Evolutionary conservation across 106 monocot species (phyloP), one percentile per base, ranked within the genome.

Genomic region (Chionographis japonica): DNA sequence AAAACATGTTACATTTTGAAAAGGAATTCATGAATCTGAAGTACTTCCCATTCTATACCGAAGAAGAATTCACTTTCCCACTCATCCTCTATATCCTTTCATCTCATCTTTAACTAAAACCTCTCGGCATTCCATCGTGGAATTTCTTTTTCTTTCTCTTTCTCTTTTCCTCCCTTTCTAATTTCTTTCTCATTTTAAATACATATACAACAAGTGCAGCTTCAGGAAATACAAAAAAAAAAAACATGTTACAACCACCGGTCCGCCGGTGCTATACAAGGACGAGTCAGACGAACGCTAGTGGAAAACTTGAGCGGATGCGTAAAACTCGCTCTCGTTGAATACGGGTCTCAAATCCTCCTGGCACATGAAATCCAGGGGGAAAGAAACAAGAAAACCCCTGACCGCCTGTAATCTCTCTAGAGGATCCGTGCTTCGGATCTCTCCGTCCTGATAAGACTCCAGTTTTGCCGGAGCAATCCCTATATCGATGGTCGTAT

Each of bases 281-380:
- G 13, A 56, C 8, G 14, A 15, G 42, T 35, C 37, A 14, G 15
- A 14, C 14, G 13, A 40, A 38, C 53, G 0, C 73, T 81, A 98
- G 74, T 98, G 83, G 68, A 93, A 98, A 70, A 98, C 98, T 78
- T 98, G 92, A 18, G 92, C 77, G 40, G 97, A 82, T 17, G 85
- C 83, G 62, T 93, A 98, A 71, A 57, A 98, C 66, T 98, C 98
- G 63, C 89, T 90, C 74, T 98, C 93, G 19, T 77, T 85, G 62
- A 98, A 93, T 19, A 80, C 85, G 10, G 93, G 98, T 76, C 98
- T 85, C 68, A 98, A 64, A 78, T 98, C 93, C 71, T 98, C 98
- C 57, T 86, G 68, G 59, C 83, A 90, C 98, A 98, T 98, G 68
- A 93, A 98, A 52, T 98, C 85, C 66, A 93, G 64, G 0, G 98